These are phyloP conservation scores for Ordospora colligata DNA, from an alignment of 371 early-diverging fungal genomes.

Conservation along the genomic window DNA sequence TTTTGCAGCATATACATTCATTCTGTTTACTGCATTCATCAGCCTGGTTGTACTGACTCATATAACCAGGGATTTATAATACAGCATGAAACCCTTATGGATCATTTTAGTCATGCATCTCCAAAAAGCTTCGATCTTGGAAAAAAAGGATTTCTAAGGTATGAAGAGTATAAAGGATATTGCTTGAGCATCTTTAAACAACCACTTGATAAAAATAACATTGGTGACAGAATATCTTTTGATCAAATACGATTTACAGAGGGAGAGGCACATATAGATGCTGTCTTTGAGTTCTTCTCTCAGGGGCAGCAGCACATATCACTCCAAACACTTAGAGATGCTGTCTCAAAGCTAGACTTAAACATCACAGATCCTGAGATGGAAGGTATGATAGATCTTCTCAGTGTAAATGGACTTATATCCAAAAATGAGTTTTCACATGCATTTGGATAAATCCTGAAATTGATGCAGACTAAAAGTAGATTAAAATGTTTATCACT, in stretches of 20 bases:
- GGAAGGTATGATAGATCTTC: neutral
- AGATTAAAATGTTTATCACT: neutral
- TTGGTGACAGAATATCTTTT: neutral
- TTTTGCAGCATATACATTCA: too few relatives aligned
- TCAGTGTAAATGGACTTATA: neutral
- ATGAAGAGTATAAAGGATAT: constrained; percentile 11
- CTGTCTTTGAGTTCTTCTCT: constrained; percentile 7
- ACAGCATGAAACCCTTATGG: too few relatives aligned
- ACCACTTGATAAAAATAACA: neutral
- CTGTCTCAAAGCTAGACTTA: neutral
- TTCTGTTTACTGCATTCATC: too few relatives aligned
- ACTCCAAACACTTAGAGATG: neutral
- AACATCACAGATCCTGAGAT: constrained; percentile 4
- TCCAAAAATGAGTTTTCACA: neutral
- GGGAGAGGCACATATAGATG: neutral
- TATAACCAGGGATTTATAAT: too few relatives aligned
- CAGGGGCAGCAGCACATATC: neutral
- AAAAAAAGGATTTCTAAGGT: constrained; percentile 20
- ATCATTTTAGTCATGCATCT: too few relatives aligned
- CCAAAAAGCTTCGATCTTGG: constrained; percentile 19
- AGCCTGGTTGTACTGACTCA: too few relatives aligned
- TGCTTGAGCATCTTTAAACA: neutral
- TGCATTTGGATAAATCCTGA: neutral
- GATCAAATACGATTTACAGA: neutral
- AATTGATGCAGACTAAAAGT: neutral